These are phyloP conservation scores for Eustoma russellianum DNA, from an alignment of 257 asterid species.

Conservation along the genomic window DNA sequence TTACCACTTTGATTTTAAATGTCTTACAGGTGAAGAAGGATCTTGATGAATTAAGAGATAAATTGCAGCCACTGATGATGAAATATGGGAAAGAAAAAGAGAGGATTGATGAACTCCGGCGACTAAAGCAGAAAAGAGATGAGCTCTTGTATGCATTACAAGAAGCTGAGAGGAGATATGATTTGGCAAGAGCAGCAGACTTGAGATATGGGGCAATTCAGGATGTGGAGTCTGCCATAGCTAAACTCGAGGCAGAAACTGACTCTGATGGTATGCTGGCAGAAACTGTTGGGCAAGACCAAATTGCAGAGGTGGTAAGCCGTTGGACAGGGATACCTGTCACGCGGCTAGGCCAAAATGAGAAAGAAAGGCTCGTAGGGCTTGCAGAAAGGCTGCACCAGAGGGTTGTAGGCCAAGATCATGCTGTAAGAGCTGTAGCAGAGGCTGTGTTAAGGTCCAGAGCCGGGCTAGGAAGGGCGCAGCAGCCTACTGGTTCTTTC, in stretches of 20 bases:
- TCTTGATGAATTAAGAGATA: slow-evolving; percentile 86
- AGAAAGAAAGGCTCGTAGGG: slow-evolving; percentile 67
- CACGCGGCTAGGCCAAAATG: slow-evolving; percentile 83
- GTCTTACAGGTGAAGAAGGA: slow-evolving; percentile 56
- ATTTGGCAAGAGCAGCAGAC: slow-evolving; percentile 90
- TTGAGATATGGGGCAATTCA: slow-evolving; percentile 78
- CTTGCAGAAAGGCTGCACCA: slow-evolving; percentile 39
- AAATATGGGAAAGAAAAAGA: slow-evolving; percentile 75
- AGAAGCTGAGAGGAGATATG: slow-evolving; percentile 91
- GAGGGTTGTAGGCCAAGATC: slow-evolving; percentile 56
- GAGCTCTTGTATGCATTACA: slow-evolving; percentile 60
- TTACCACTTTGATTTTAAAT: too few relatives aligned
- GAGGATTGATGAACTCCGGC: slow-evolving; percentile 68
- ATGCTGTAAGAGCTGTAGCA: slow-evolving; percentile 65
- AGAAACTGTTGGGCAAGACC: slow-evolving; percentile 88
- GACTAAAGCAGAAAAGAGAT: slow-evolving; percentile 61
- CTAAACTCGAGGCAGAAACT: slow-evolving; percentile 50
- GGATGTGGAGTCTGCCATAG: slow-evolving; percentile 71
- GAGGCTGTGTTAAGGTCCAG: slow-evolving; percentile 89
- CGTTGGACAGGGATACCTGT: slow-evolving; percentile 88
- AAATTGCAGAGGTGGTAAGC: slow-evolving; percentile 85
- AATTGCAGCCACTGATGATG: slow-evolving; percentile 78
- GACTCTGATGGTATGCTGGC: slow-evolving; percentile 55
- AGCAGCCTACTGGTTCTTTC: slow-evolving; percentile 90
- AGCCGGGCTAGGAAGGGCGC: slow-evolving; percentile 81